Evolutionary conservation across 2,329 filamentous ascomycete species (phyloP).

Genomic region (Calonectria pauciramosa): DNA sequence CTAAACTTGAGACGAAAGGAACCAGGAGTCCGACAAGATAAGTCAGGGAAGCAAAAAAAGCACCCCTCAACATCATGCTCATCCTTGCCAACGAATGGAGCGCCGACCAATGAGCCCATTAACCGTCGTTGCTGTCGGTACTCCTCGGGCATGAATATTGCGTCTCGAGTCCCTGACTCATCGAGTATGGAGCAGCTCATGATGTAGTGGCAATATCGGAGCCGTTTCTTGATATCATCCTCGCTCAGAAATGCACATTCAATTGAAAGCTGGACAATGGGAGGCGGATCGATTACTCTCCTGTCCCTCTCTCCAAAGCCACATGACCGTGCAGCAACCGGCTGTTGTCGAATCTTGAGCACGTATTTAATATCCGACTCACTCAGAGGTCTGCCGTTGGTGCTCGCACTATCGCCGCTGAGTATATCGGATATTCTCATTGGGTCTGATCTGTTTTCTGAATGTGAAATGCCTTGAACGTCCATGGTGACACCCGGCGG

Average conservation of each 20-base stretch:
- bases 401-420: slow-evolving; percentile 6
- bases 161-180: slow-evolving; percentile 75
- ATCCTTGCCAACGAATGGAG: slow-evolving; percentile 82
- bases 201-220: slow-evolving; percentile 76
- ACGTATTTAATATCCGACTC: slow-evolving; percentile 44
- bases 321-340: slow-evolving; percentile 82
- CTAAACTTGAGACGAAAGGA: slow-evolving; percentile 82
- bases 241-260: slow-evolving; percentile 68
- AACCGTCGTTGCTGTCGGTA: slow-evolving; percentile 79
- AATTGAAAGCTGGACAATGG: slow-evolving; percentile 81
- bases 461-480: slow-evolving; percentile 31
- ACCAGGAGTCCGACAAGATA: slow-evolving; percentile 84
- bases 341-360: slow-evolving; percentile 78
- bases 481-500: slow-evolving; percentile 3
- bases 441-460: slow-evolving; percentile 34
- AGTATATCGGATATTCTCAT: slow-evolving; percentile 44
- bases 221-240: slow-evolving; percentile 64
- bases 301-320: slow-evolving; percentile 88
- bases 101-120: slow-evolving; percentile 85
- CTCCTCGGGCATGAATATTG: slow-evolving; percentile 79
- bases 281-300: slow-evolving; percentile 85
- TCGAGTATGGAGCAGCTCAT: slow-evolving; percentile 85
- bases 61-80: slow-evolving; percentile 81
- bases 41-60: slow-evolving; percentile 89
- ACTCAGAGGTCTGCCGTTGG: slow-evolving; percentile 5